Conservation (phyloP, 2,329 filamentous ascomycete genomes). For the Ascochyta viciae-villosae region DNA sequence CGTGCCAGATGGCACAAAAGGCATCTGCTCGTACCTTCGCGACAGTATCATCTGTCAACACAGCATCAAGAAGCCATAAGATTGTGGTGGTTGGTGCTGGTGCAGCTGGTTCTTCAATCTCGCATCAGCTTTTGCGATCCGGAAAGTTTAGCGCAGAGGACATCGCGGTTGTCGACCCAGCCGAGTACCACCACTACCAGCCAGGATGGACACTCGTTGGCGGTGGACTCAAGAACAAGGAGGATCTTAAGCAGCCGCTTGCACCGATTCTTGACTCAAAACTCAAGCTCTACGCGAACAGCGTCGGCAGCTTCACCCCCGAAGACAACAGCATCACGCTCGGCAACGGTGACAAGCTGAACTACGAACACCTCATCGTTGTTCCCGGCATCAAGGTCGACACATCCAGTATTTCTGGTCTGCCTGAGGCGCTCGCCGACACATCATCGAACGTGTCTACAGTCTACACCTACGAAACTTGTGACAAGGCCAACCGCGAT, state of each 20-base stretch:
- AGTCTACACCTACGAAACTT: slow-evolving; percentile 49
- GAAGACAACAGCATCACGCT: slow-evolving; percentile 65
- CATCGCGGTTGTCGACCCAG: slow-evolving; percentile 70
- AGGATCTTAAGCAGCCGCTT: slow-evolving; percentile 63
- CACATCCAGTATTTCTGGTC: slow-evolving; percentile 37
- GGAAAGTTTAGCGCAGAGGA: slow-evolving; percentile 65
- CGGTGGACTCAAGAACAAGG: slow-evolving; percentile 68
- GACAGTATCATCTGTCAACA: slow-evolving; percentile 36
- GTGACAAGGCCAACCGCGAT: slow-evolving; percentile 46
- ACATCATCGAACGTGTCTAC: slow-evolving; percentile 44
- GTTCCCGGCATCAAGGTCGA: slow-evolving; percentile 56
- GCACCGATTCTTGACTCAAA: slow-evolving; percentile 63
- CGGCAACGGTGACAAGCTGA: slow-evolving; percentile 61
- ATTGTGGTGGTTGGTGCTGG: slow-evolving; percentile 73
- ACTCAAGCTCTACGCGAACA: slow-evolving; percentile 65
- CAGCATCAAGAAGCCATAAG: slow-evolving; percentile 60
- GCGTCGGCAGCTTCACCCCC: slow-evolving; percentile 60
- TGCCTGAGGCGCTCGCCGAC: slow-evolving; percentile 48
- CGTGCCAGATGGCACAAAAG: slow-evolving; percentile 19
- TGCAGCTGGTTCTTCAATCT: slow-evolving; percentile 68
- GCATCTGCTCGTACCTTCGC: slow-evolving; percentile 24
- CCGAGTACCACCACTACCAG: slow-evolving; percentile 71
- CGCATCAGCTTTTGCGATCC: slow-evolving; percentile 69
- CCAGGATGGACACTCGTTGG: slow-evolving; percentile 75
- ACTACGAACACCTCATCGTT: slow-evolving; percentile 71